phyloP scores from a whole-genome alignment of 73 alveolate species.

The Paramecium caudatum region DNA sequence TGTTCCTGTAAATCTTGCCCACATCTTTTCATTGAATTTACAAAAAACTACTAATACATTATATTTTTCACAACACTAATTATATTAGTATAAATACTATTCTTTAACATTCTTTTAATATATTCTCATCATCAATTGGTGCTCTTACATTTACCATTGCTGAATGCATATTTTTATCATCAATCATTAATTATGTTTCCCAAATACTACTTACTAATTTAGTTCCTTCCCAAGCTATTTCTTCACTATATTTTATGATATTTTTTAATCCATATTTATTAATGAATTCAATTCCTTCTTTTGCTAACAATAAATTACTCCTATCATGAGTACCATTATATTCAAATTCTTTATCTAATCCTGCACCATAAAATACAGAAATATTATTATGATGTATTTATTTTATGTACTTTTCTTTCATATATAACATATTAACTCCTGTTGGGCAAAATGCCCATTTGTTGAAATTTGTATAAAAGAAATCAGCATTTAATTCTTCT shows the following conservation, averaged over 20 bases:
- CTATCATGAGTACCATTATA: conserved; percentile 36
- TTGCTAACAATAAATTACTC: neutral
- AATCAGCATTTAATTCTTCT: conserved; percentile 50
- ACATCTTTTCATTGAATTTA: neutral
- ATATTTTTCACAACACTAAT: neutral
- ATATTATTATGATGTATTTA: neutral
- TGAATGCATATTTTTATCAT: neutral
- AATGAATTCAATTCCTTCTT: neutral
- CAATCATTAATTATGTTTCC: neutral
- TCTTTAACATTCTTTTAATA: neutral
- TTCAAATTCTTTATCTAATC: conserved; percentile 31
- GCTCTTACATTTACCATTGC: conserved; percentile 25
- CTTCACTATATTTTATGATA: conserved; percentile 25
- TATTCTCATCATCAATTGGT: neutral
- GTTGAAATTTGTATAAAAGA: conserved; percentile 51
- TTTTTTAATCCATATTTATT: neutral
- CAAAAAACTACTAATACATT: neutral
- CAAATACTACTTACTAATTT: neutral
- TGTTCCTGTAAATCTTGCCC: conserved; percentile 16
- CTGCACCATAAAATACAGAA: conserved; percentile 39
- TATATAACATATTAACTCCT: neutral
- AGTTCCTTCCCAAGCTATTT: conserved; percentile 51
- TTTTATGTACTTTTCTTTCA: neutral
- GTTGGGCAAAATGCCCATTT: conserved; percentile 54
- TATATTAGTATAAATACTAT: neutral